These are phyloP conservation scores for Gracilariopsis chorda DNA, from an alignment of 23 red algal genomes.

Conservation along the genomic window DNA sequence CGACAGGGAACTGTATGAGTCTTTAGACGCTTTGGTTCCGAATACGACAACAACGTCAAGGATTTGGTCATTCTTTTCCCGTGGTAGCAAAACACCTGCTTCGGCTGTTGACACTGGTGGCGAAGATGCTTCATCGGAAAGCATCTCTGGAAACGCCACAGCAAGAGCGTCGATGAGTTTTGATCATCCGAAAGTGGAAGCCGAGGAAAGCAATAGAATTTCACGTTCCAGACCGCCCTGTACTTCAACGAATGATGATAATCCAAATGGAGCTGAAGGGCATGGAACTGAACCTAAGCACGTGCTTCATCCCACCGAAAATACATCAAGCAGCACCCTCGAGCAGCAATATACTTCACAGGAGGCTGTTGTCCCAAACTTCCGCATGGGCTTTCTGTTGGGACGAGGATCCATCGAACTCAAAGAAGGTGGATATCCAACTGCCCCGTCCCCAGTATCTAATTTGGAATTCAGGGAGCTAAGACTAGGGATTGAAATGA, in stretches of 20 bases:
- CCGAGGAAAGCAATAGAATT: not conserved
- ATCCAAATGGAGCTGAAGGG: not conserved
- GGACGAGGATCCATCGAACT: slow-evolving; percentile 49
- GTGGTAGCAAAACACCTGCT: not conserved
- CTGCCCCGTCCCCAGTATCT: slow-evolving; percentile 26
- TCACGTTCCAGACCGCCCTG: not conserved
- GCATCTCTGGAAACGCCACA: not conserved
- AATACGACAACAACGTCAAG: slow-evolving; percentile 7
- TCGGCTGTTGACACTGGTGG: not conserved
- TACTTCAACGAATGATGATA: not conserved
- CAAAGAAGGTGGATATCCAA: slow-evolving; percentile 40
- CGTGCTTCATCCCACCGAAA: not conserved
- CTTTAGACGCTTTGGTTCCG: not conserved
- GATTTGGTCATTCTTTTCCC: slow-evolving; percentile 71
- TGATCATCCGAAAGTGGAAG: not conserved
- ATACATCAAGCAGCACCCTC: not conserved
- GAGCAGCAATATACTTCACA: not conserved
- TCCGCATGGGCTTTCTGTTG: slow-evolving; percentile 65
- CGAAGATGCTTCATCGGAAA: not conserved
- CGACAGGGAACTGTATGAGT: slow-evolving; percentile 7
- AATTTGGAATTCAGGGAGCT: slow-evolving; percentile 66
- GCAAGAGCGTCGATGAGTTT: not conserved
- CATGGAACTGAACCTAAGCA: not conserved
- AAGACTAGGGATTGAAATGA: slow-evolving; percentile 52
- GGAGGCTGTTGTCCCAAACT: slow-evolving; percentile 42